Conservation (phyloP, 2,329 filamentous ascomycete species). For the Orbilia javanica region DNA sequence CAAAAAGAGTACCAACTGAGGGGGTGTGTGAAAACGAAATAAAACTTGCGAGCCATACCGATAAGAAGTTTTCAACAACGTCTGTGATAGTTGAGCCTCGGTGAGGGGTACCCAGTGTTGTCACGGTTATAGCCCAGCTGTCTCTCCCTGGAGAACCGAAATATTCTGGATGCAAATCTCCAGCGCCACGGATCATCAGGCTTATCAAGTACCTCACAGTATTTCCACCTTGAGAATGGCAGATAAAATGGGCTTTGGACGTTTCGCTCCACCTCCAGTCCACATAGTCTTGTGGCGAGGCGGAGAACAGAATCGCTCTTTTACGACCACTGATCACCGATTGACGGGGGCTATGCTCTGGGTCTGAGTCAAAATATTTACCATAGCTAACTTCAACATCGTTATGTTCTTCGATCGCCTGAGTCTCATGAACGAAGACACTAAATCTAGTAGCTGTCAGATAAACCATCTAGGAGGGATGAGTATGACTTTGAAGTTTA, state of each 20-base stretch:
- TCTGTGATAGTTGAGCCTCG: slow-evolving; percentile 15
- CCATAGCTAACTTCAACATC: neutral
- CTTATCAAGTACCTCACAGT: slow-evolving; percentile 26
- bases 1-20: too few species aligned
- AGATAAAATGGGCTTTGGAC: slow-evolving; percentile 16
- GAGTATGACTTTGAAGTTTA: neutral
- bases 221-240: slow-evolving; percentile 27
- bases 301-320: neutral
- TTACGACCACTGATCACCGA: neutral
- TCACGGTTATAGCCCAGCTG: slow-evolving; percentile 20
- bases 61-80: slow-evolving; percentile 19
- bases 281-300: neutral
- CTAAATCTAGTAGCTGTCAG: neutral
- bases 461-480: neutral
- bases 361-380: slow-evolving; percentile 1
- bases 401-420: slow-evolving; percentile 2
- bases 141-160: neutral
- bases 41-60: neutral
- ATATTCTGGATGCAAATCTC: neutral
- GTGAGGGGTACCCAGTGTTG: slow-evolving; percentile 23
- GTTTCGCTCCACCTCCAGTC: slow-evolving; percentile 23
- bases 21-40: neutral
- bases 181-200: slow-evolving; percentile 7
- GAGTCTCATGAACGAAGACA: neutral
- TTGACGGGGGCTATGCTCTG: neutral